phyloP scores from a whole-genome alignment of 345 rosid genomes.

The Hypericum perforatum region DNA sequence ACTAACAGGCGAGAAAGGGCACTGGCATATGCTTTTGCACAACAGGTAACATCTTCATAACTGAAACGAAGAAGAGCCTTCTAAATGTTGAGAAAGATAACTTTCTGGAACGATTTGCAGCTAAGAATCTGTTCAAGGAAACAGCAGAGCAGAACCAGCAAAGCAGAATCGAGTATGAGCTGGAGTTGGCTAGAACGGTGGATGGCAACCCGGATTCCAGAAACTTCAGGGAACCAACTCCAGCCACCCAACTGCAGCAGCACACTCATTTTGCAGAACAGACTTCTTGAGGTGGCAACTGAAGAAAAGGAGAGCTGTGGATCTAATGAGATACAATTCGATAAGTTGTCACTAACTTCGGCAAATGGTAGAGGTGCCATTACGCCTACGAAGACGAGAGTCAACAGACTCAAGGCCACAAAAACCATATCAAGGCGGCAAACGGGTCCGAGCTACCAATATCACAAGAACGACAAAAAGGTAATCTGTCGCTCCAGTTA shows the following conservation, averaged over 20 bases:
- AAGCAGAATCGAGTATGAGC: constrained; percentile 39
- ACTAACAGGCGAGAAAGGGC: constrained; percentile 75
- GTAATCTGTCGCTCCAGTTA: constrained; percentile 17
- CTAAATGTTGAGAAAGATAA: background rate
- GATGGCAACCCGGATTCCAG: constrained; percentile 82
- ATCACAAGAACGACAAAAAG: constrained; percentile 30
- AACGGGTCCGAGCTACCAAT: constrained; percentile 45
- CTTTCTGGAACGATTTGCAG: constrained; percentile 19
- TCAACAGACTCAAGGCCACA: constrained; percentile 20
- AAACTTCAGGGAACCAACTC: constrained; percentile 23
- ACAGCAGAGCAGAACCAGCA: constrained; percentile 32
- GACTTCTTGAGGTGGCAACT: constrained; percentile 30
- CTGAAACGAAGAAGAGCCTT: background rate
- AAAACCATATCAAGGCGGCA: constrained; percentile 38
- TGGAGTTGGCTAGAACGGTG: constrained; percentile 87
- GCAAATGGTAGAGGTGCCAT: constrained; percentile 16
- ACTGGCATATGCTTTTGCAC: constrained; percentile 82
- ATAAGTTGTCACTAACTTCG: constrained; percentile 22
- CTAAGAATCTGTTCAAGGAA: constrained; percentile 64
- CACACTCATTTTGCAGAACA: constrained; percentile 17
- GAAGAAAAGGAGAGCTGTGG: constrained; percentile 85
- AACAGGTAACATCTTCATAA: constrained; percentile 41
- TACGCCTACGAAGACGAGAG: constrained; percentile 13
- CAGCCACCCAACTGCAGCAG: constrained; percentile 19
- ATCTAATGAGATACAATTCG: constrained; percentile 60